A percentile compares a stretch with the other conserved stretches of the same genome.
These are phyloP conservation scores for Salvia miltiorrhiza DNA, from an alignment of 257 asterid species.

Conservation along the genomic window DNA sequence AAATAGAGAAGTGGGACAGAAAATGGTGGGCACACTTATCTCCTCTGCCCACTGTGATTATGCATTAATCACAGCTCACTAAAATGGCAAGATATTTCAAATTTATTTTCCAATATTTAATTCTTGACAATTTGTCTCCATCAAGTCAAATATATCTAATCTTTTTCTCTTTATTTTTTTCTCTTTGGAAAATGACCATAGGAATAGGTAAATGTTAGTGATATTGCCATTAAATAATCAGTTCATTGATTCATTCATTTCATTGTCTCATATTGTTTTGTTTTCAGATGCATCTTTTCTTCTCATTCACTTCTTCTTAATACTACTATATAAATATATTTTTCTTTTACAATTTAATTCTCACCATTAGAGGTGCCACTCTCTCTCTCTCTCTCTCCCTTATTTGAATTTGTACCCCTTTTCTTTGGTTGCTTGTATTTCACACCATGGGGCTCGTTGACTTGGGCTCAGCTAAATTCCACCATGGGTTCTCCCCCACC, in stretches of 20 bases:
- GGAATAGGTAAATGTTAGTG: neutral
- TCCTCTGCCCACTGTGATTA: neutral
- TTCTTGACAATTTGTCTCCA: neutral
- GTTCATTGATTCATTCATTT: neutral
- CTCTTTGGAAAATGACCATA: neutral
- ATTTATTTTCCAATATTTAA: neutral
- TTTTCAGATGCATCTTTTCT: neutral
- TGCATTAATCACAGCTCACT: neutral
- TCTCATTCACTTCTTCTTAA: neutral
- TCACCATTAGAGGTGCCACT: slow-evolving; percentile 4
- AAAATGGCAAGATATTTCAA: neutral
- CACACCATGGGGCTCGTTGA: slow-evolving; percentile 22
- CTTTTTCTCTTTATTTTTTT: neutral
- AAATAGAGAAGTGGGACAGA: neutral
- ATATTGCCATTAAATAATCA: neutral
- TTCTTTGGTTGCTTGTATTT: slow-evolving; percentile 8
- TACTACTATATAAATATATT: neutral
- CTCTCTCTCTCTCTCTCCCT: neutral
- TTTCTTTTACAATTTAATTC: neutral
- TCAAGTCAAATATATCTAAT: neutral
- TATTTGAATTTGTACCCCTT: neutral
- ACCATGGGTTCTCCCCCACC: slow-evolving; percentile 32
- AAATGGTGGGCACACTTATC: neutral
- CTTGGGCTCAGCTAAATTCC: slow-evolving; percentile 29
- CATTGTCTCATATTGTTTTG: slow-evolving; percentile 2